Evolutionary conservation across 192 early-diverging fungal genomes (phyloP).

Genomic region (Gigaspora rosea): DNA sequence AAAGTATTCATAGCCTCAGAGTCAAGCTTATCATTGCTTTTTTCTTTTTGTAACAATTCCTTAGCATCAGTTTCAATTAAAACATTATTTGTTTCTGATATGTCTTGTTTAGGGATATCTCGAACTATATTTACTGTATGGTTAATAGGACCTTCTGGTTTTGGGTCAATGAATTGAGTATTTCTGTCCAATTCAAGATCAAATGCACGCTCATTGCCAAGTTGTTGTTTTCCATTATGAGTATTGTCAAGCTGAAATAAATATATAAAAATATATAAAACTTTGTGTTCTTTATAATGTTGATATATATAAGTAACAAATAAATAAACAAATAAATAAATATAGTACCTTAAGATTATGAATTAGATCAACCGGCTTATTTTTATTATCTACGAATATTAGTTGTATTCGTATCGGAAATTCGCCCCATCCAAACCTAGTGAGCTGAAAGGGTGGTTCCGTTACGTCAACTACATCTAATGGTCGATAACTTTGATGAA

Average conservation of each 20-base stretch:
- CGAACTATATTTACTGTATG: not conserved
- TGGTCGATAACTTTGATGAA: slow-evolving; percentile 89
- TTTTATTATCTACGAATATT: slow-evolving; percentile 78
- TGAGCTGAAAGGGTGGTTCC: slow-evolving; percentile 78
- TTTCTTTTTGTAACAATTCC: not conserved
- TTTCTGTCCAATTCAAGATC: slow-evolving; percentile 87
- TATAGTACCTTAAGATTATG: slow-evolving; percentile 70
- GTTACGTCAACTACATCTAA: slow-evolving; percentile 84
- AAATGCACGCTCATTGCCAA: slow-evolving; percentile 72
- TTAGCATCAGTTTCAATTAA: not conserved
- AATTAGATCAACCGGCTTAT: slow-evolving; percentile 84
- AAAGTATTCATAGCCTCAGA: slow-evolving; percentile 1
- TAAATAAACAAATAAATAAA: slow-evolving; percentile 27
- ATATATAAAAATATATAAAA: not conserved
- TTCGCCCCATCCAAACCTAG: slow-evolving; percentile 94
- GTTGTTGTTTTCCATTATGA: slow-evolving; percentile 65
- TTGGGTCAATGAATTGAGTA: slow-evolving; percentile 60
- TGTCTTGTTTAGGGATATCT: not conserved
- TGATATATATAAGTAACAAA: not conserved
- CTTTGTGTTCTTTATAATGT: not conserved
- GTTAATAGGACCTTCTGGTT: not conserved
- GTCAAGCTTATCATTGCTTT: not conserved
- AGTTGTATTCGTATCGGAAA: slow-evolving; percentile 84
- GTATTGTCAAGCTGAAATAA: slow-evolving; percentile 74
- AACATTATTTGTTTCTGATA: not conserved